Percentiles rank a stretch among this genome's conserved stretches.
Conservation (phyloP, 345 rosid genomes). For the Anacardium occidentale region DNA sequence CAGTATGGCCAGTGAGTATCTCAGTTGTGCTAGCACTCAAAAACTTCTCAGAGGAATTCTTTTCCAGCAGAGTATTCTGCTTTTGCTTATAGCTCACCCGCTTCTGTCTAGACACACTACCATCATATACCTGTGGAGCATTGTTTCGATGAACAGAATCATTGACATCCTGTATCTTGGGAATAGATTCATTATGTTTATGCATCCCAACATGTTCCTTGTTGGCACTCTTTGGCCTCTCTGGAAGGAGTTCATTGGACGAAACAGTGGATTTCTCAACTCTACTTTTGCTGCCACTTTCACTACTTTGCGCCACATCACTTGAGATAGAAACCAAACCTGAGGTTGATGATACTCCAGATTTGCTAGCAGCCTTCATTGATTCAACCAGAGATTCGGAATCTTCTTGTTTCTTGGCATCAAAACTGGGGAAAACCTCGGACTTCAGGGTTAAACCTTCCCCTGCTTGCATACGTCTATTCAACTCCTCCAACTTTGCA, state of each 20-base stretch:
- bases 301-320: constrained; percentile 28
- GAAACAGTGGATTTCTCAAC: constrained; percentile 37
- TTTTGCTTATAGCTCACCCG: constrained; percentile 52
- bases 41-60: constrained; percentile 36
- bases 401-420: constrained; percentile 40
- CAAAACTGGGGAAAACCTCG: constrained; percentile 35
- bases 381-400: constrained; percentile 29
- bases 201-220: constrained; percentile 25
- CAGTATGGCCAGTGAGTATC: constrained; percentile 28
- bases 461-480: constrained; percentile 58
- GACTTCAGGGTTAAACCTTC: constrained; percentile 45
- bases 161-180: constrained; percentile 31
- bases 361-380: constrained; percentile 22
- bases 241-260: constrained; percentile 33
- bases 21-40: constrained; percentile 28
- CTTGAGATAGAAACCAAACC: constrained; percentile 23
- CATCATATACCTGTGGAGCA: constrained; percentile 35
- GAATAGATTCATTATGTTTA: constrained; percentile 17
- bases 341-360: constrained; percentile 25
- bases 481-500: constrained; percentile 79
- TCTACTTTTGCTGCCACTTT: constrained; percentile 21
- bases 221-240: constrained; percentile 31
- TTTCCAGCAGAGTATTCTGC: constrained; percentile 42
- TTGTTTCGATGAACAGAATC: constrained; percentile 33
- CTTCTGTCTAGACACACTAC: constrained; percentile 49